Conservation (phyloP, 2,329 filamentous ascomycete genomes). For the Aspergillus quadrilineatus region DNA sequence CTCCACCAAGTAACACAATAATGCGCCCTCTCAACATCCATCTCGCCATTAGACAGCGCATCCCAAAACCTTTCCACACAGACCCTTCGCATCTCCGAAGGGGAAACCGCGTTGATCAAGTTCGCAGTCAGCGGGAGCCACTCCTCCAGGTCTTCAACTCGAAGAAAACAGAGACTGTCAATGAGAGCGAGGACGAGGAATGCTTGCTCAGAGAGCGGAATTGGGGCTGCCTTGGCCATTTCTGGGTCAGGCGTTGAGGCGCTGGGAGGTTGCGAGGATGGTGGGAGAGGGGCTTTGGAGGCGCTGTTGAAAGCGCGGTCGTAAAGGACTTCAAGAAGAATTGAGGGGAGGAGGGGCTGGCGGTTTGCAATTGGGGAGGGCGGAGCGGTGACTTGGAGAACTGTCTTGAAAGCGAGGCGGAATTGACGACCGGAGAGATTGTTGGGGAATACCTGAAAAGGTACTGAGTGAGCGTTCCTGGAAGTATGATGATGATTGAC, state of each 20-base stretch:
- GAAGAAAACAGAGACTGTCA: slow-evolving; percentile 73
- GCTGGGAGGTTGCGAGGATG: slow-evolving; percentile 31
- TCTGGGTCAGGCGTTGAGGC: slow-evolving; percentile 28
- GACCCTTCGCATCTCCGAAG: slow-evolving; percentile 60
- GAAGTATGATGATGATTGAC: slow-evolving; percentile 10
- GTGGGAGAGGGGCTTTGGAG: slow-evolving; percentile 53
- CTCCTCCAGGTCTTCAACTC: slow-evolving; percentile 69
- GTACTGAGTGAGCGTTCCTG: neutral
- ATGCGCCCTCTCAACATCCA: slow-evolving; percentile 81
- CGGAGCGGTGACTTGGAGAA: slow-evolving; percentile 77
- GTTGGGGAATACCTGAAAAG: slow-evolving; percentile 65
- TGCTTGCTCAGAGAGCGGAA: slow-evolving; percentile 67
- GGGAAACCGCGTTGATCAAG: slow-evolving; percentile 63
- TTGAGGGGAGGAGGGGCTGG: slow-evolving; percentile 76
- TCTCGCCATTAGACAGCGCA: slow-evolving; percentile 73
- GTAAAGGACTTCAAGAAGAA: slow-evolving; percentile 73
- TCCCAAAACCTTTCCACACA: slow-evolving; percentile 77
- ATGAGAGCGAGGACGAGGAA: slow-evolving; percentile 74
- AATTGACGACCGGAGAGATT: slow-evolving; percentile 83
- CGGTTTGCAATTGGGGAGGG: slow-evolving; percentile 71
- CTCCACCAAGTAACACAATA: slow-evolving; percentile 87
- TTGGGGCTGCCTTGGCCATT: slow-evolving; percentile 31
- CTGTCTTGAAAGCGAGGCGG: slow-evolving; percentile 79
- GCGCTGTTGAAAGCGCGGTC: slow-evolving; percentile 58
- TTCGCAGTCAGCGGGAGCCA: slow-evolving; percentile 74